Evolutionary conservation across 2,329 filamentous ascomycete species (phyloP).

Genomic region (Trichophyton mentagrophytes): DNA sequence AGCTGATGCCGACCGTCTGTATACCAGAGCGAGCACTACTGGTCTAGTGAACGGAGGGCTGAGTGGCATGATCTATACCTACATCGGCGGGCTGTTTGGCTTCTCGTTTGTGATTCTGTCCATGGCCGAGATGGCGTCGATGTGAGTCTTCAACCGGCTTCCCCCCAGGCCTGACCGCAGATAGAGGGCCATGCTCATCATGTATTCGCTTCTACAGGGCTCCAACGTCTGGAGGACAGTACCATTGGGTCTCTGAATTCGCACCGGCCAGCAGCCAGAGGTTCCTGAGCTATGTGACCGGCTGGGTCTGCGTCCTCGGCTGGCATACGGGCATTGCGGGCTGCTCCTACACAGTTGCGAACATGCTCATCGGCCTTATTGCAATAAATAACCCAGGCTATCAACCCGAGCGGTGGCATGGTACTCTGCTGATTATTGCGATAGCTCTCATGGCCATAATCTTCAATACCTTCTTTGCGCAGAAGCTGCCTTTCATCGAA

Average conservation of each 20-base stretch:
- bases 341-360: constrained; percentile 20
- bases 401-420: constrained; percentile 20
- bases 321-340: constrained; percentile 21
- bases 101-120: constrained; percentile 6
- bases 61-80: constrained; percentile 11
- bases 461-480: constrained; percentile 20
- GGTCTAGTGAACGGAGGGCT: constrained; percentile 10
- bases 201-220: constrained; percentile 16
- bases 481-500: constrained; percentile 22
- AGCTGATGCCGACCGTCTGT: not conserved
- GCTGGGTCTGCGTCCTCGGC: constrained; percentile 22
- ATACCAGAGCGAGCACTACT: constrained; percentile 7
- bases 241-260: constrained; percentile 27
- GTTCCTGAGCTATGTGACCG: constrained; percentile 22
- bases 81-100: constrained; percentile 8
- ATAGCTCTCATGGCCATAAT: constrained; percentile 16
- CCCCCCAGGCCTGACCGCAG: not conserved
- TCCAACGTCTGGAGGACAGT: constrained; percentile 28
- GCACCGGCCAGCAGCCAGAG: constrained; percentile 23
- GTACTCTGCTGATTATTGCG: constrained; percentile 19
- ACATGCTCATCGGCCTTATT: constrained; percentile 24
- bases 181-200: constrained; percentile 6
- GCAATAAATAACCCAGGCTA: constrained; percentile 21
- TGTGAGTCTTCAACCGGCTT: constrained; percentile 8
- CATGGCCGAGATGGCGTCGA: constrained; percentile 12